Evolutionary conservation across 140 eudicot species (phyloP), one percentile per base, ranked within the genome.

Genomic region (Anethum foeniculum): DNA sequence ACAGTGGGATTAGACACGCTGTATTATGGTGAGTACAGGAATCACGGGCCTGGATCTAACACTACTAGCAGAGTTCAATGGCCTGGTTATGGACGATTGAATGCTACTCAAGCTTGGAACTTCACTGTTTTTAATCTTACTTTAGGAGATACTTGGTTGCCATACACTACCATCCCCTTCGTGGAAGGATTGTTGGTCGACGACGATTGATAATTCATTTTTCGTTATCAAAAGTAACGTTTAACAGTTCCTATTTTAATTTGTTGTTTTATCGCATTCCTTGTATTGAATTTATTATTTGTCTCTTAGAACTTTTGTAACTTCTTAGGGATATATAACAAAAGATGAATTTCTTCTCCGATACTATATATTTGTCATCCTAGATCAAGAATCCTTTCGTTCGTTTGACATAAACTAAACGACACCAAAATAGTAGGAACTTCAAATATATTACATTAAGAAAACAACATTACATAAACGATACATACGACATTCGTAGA

Each of bases 41-140:
- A 89, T 32, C 43, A 74, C 32, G 92, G 92, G 72, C 89, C 90
- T n/a, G 90, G 90, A 23, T 79, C 92, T 12, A 79, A 84, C 0
- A 89, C 88, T 0, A 75, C 76, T 56, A 79, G 83, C 2, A 76
- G 92, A 51, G 92, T 89, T 30, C 85, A 83, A 43, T 89, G 92
- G 92, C 83, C 87, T 32, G 92, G 92, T 18, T 86, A 81, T 43
- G 86, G 83, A 7, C 54, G 16, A 5, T 3, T 74, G 56, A 43
- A 43, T n/a, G 54, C 56, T 10, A 39, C 77, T 9, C 51, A 83
- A 27, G 86, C 86, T 36, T 64, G 75, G 76, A 83, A 83, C 23
- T 83, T 83, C 49, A 83, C 86, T 8, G 82, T 83, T 51, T 77
- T 27, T 43, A 83, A 78, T 71, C 75, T 83, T 2, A 78, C 82